These are phyloP conservation scores for Clonostachys byssicola DNA, from an alignment of 2,329 filamentous ascomycete species.

Conservation along the genomic window DNA sequence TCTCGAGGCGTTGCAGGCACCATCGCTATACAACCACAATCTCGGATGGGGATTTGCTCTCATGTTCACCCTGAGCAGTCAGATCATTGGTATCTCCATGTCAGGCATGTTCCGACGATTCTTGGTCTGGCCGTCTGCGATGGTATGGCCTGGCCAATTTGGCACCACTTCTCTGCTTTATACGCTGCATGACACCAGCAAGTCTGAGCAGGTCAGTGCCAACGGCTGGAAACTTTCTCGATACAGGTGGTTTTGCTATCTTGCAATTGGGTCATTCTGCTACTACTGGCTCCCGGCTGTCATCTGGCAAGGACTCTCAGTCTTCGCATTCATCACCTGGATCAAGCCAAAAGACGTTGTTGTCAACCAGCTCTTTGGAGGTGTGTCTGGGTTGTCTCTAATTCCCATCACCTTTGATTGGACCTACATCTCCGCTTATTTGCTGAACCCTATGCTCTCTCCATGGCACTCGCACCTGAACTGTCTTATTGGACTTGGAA, in stretches of 20 bases:
- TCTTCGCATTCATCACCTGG: constrained; percentile 60
- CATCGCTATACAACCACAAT: constrained; percentile 40
- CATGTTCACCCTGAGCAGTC: constrained; percentile 54
- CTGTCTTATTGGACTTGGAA: constrained; percentile 45
- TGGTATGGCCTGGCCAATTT: constrained; percentile 60
- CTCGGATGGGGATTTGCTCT: constrained; percentile 57
- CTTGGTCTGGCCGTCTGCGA: constrained; percentile 56
- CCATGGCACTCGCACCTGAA: constrained; percentile 59
- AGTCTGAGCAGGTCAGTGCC: constrained; percentile 42
- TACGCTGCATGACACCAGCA: constrained; percentile 57
- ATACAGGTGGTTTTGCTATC: constrained; percentile 52
- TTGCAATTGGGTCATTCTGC: constrained; percentile 42
- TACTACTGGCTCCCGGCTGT: constrained; percentile 58
- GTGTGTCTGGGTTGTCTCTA: constrained; percentile 54
- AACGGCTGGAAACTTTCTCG: constrained; percentile 57
- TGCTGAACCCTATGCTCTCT: constrained; percentile 52
- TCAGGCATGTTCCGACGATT: constrained; percentile 56
- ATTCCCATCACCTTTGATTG: constrained; percentile 66
- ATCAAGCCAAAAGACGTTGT: constrained; percentile 56
- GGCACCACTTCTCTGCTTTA: constrained; percentile 61
- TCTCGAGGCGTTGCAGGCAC: constrained; percentile 31
- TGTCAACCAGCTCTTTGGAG: constrained; percentile 64
- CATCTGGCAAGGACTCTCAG: constrained; percentile 53
- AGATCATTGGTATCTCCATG: constrained; percentile 60
- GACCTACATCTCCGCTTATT: constrained; percentile 54